phyloP scores from a whole-genome alignment of 164 flowering plant genomes.

The Buxus sempervirens region DNA sequence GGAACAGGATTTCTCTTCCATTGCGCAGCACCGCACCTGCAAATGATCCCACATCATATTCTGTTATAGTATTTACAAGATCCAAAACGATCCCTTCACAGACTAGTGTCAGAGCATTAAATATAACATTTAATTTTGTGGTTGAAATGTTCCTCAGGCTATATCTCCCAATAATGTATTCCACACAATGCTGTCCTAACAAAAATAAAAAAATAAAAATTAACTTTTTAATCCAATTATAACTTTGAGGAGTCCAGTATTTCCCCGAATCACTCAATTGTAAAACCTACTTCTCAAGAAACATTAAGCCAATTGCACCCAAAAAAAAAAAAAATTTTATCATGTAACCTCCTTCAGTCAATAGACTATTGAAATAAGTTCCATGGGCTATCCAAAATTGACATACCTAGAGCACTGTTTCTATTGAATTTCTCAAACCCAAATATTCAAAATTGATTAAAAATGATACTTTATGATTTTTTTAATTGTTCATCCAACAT shows the following conservation, averaged over 20 bases:
- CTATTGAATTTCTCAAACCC: neutral
- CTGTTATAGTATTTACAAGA: slow-evolving; percentile 8
- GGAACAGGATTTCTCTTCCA: slow-evolving; percentile 76
- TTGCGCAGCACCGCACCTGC: slow-evolving; percentile 49
- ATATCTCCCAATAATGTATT: too few relatives aligned
- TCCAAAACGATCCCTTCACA: neutral
- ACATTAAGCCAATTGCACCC: too few relatives aligned
- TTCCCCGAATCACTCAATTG: too few relatives aligned
- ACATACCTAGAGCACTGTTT: neutral
- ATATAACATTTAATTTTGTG: too few relatives aligned
- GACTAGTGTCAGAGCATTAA: neutral
- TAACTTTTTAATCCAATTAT: neutral
- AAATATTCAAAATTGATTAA: neutral
- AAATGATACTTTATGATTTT: neutral
- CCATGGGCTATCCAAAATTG: neutral
- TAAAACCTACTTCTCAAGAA: too few relatives aligned
- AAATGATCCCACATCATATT: slow-evolving; percentile 18
- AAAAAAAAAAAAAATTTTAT: too few relatives aligned
- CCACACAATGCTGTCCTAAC: too few relatives aligned
- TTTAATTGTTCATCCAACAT: neutral
- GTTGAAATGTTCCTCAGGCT: too few relatives aligned
- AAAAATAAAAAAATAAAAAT: too few relatives aligned
- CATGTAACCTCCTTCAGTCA: neutral
- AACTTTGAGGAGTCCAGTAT: too few relatives aligned
- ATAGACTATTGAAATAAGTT: neutral